A percentile compares a stretch with the other conserved stretches of the same genome.
These are phyloP conservation scores for Trametes cingulata DNA, from an alignment of 768 basidiomycete species.

Conservation along the genomic window DNA sequence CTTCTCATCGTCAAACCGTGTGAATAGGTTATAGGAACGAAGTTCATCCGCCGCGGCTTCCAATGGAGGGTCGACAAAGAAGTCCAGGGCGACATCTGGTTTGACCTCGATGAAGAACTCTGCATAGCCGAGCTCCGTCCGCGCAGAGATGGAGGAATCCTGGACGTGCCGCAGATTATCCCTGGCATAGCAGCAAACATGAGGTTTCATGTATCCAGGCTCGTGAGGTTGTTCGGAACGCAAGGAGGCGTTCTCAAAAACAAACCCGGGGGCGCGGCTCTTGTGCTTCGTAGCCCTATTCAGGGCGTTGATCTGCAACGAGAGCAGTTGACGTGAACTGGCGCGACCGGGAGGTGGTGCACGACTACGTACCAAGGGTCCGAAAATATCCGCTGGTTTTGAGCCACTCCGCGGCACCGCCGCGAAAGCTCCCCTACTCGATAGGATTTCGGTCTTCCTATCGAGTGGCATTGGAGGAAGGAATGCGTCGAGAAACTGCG, in stretches of 20 bases:
- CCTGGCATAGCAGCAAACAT: not conserved
- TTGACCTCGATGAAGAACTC: conserved; percentile 16
- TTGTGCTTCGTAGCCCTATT: not conserved
- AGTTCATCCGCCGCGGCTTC: not conserved
- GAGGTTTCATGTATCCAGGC: not conserved
- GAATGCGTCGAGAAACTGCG: too few species aligned
- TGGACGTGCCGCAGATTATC: not conserved
- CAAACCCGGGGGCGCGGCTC: not conserved
- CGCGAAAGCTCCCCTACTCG: not conserved
- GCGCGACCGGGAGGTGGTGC: not conserved
- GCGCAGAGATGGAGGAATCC: too few species aligned
- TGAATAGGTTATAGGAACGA: not conserved
- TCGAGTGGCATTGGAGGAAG: not conserved
- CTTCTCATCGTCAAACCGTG: not conserved
- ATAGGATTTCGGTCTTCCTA: not conserved
- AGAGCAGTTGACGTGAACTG: not conserved
- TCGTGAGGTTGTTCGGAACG: not conserved
- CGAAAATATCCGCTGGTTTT: not conserved
- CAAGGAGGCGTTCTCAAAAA: not conserved
- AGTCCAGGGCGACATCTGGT: not conserved
- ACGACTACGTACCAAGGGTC: not conserved
- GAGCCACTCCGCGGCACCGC: not conserved
- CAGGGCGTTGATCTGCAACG: not conserved
- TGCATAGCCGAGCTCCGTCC: not conserved
- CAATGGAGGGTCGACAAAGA: conserved; percentile 4